A percentile compares a stretch with the other conserved stretches of the same genome.
Conservation (phyloP, 148 eudicot genomes). For the Nyssa sinensis region DNA sequence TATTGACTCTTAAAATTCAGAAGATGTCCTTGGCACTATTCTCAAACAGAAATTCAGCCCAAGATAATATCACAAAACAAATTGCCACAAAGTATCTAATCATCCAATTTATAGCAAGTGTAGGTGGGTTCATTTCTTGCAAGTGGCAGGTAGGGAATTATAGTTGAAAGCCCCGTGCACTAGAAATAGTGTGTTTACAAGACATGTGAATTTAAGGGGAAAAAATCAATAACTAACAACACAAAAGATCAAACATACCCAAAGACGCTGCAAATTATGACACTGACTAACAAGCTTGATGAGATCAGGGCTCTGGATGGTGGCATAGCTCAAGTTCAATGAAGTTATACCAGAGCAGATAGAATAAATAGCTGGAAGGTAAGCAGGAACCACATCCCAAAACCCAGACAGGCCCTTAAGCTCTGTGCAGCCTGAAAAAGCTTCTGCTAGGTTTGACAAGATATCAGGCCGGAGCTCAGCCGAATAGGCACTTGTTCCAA, state of each 20-base stretch:
- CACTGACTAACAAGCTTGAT: constrained; percentile 65
- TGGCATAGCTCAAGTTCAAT: constrained; percentile 83
- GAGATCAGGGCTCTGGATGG: constrained; percentile 73
- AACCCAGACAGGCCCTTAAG: constrained; percentile 79
- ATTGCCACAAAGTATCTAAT: background rate
- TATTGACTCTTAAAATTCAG: background rate
- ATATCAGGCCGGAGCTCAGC: constrained; percentile 67
- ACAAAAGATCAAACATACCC: constrained; percentile 47
- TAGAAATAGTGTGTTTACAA: background rate
- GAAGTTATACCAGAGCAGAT: constrained; percentile 73
- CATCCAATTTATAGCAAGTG: background rate
- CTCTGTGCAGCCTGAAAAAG: constrained; percentile 65
- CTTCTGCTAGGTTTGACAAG: constrained; percentile 46
- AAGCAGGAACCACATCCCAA: constrained; percentile 81
- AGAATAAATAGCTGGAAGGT: constrained; percentile 71
- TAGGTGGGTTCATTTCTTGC: background rate
- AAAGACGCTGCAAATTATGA: constrained; percentile 67
- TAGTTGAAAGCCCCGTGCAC: background rate
- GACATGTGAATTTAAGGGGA: background rate
- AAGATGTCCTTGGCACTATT: background rate
- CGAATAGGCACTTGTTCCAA: constrained; percentile 78
- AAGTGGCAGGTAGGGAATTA: no score
- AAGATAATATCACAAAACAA: background rate
- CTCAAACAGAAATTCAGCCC: background rate
- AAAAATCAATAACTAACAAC: background rate